A percentile compares a stretch with the other conserved stretches of the same genome.
Conservation (phyloP, 139 green algal species). For the Chlamydomonas asymmetrica region DNA sequence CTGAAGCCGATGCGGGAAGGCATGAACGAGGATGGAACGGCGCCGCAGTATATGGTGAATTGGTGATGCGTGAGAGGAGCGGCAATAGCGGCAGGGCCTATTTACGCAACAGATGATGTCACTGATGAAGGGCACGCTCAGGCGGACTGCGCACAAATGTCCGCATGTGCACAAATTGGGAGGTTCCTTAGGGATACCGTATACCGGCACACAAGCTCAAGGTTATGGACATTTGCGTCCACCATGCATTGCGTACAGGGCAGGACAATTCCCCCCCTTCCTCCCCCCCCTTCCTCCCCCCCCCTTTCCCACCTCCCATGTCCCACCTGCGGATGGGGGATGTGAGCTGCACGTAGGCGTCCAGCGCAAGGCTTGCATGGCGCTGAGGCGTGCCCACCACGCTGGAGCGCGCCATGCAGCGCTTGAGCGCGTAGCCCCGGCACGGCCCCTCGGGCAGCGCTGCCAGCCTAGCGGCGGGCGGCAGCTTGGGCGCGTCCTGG, state of each 20-base stretch:
- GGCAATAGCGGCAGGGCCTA: too few species aligned
- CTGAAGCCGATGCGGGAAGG: slow-evolving; percentile 1
- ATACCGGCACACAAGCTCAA: background rate
- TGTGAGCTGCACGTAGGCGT: slow-evolving; percentile 79
- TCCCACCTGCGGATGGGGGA: slow-evolving; percentile 71
- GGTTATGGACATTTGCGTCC: background rate
- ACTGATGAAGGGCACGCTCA: background rate
- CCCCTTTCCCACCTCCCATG: background rate
- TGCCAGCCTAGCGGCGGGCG: slow-evolving; percentile 38
- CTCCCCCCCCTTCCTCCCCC: too few species aligned
- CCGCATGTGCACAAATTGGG: background rate
- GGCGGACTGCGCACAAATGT: background rate
- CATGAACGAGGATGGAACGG: background rate
- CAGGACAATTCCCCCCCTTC: background rate
- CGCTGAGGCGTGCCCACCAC: slow-evolving; percentile 32
- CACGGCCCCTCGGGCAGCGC: slow-evolving; percentile 67
- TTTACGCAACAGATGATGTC: too few species aligned
- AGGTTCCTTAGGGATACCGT: background rate
- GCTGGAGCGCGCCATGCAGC: slow-evolving; percentile 71
- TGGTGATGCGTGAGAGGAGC: background rate
- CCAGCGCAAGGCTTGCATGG: slow-evolving; percentile 74
- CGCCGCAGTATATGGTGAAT: background rate
- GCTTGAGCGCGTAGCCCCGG: slow-evolving; percentile 54
- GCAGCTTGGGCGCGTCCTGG: slow-evolving; percentile 46
- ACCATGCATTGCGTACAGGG: background rate